phyloP scores from a whole-genome alignment of 306 rosid species.

The Datisca glomerata region DNA sequence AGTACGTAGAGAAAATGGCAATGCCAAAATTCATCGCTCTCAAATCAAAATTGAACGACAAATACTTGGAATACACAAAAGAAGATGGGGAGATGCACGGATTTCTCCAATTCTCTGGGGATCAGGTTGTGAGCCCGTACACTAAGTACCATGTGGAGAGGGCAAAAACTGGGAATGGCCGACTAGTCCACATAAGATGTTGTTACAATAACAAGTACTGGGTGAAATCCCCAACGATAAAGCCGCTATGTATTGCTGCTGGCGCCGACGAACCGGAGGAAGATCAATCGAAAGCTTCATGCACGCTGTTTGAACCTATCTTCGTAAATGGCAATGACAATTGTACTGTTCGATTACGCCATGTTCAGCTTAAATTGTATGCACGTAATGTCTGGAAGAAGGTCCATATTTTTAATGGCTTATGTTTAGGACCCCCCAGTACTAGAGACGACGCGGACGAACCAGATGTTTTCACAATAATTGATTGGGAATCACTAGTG shows the following conservation, averaged over 20 bases:
- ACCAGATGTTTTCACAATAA: not conserved
- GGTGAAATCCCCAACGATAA: not conserved
- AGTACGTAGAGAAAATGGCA: not conserved
- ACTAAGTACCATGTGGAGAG: constrained; percentile 9
- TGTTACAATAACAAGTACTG: constrained; percentile 9
- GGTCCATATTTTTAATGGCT: not conserved
- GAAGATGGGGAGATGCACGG: not conserved
- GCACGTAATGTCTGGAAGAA: not conserved
- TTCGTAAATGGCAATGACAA: not conserved
- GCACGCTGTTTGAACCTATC: constrained; percentile 3
- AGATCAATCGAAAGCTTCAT: not conserved
- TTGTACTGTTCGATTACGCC: not conserved
- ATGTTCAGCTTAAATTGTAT: not conserved
- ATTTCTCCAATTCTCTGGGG: constrained; percentile 1
- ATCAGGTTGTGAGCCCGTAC: constrained; percentile 3
- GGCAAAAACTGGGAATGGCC: not conserved
- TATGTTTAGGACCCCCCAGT: not conserved
- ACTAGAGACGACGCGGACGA: not conserved
- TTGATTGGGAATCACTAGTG: not conserved
- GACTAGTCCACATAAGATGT: not conserved
- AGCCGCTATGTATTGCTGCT: not conserved
- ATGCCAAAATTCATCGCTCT: constrained; percentile 8
- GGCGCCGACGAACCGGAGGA: not conserved
- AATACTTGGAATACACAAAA: constrained; percentile 8
- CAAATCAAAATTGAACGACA: constrained; percentile 5